Percentiles rank a stretch among this genome's conserved stretches.
Conservation (phyloP, 2,329 filamentous ascomycete species). For the Cucurbitaria berberidis region DNA sequence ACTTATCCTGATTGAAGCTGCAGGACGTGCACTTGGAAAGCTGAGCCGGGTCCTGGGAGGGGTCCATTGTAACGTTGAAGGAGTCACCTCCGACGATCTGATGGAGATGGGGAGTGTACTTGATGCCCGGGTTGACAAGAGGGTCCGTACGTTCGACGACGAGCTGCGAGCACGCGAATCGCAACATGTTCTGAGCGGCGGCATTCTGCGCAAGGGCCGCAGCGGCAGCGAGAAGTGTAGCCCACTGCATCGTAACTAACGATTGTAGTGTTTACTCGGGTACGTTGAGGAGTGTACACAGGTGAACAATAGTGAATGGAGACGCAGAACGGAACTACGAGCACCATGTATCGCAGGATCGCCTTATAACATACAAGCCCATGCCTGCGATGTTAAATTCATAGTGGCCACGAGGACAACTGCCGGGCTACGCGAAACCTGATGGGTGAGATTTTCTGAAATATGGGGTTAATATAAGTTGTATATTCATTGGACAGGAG, state of each 20-base stretch:
- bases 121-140: conserved; percentile 43
- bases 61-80: conserved; percentile 46
- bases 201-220: conserved; percentile 32
- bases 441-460: conserved; percentile 26
- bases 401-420: conserved; percentile 23
- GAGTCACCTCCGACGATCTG: conserved; percentile 44
- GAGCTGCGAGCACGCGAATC: conserved; percentile 45
- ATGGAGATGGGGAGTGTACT: conserved; percentile 45
- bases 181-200: conserved; percentile 40
- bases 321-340: conserved; percentile 11
- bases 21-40: conserved; percentile 43
- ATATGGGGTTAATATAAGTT: conserved; percentile 40
- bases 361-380: conserved; percentile 37
- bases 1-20: conserved; percentile 40
- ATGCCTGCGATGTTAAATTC: conserved; percentile 4
- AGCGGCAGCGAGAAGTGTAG: conserved; percentile 27
- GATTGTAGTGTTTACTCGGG: conserved; percentile 1
- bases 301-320: conserved; percentile 21
- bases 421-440: conserved; percentile 33
- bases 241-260: conserved; percentile 38
- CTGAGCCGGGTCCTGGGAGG: conserved; percentile 28
- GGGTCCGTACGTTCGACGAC: conserved; percentile 45
- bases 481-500: conserved; percentile 34
- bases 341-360: conserved; percentile 23
- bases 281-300: neutral